phyloP scores from a whole-genome alignment of 2,329 filamentous ascomycete genomes.

The Nothophoma quercina region DNA sequence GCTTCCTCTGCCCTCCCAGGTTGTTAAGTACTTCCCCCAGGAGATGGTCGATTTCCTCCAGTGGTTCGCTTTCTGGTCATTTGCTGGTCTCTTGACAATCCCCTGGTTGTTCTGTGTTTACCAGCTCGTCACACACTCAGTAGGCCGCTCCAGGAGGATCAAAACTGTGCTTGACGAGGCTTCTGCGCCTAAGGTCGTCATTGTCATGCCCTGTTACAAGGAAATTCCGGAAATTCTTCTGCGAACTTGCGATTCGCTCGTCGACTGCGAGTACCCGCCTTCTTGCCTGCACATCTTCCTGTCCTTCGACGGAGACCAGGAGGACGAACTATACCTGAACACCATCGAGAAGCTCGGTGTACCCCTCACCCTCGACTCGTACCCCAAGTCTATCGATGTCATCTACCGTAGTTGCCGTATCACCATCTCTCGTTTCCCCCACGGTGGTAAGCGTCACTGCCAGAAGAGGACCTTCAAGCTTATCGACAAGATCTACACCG shows the following conservation, averaged over 20 bases:
- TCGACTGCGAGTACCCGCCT: slow-evolving; percentile 91
- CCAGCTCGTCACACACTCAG: slow-evolving; percentile 84
- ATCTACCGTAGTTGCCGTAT: slow-evolving; percentile 82
- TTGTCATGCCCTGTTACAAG: slow-evolving; percentile 97
- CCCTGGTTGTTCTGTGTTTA: slow-evolving; percentile 96
- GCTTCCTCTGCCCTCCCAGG: slow-evolving; percentile 76
- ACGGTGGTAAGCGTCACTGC: slow-evolving; percentile 92
- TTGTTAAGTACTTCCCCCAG: slow-evolving; percentile 76
- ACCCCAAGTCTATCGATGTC: slow-evolving; percentile 90
- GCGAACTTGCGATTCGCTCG: slow-evolving; percentile 87
- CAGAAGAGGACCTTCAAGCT: slow-evolving; percentile 93
- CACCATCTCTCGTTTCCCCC: slow-evolving; percentile 89
- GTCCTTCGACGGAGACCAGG: slow-evolving; percentile 89
- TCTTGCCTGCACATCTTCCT: slow-evolving; percentile 94
- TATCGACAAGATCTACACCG: slow-evolving; percentile 89
- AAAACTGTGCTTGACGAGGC: slow-evolving; percentile 84
- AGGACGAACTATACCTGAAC: slow-evolving; percentile 87
- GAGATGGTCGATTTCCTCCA: slow-evolving; percentile 76
- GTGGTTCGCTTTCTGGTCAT: slow-evolving; percentile 96
- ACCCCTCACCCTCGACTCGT: slow-evolving; percentile 75
- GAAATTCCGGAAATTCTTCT: slow-evolving; percentile 85
- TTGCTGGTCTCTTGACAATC: slow-evolving; percentile 81
- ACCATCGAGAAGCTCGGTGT: slow-evolving; percentile 87
- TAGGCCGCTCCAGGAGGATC: slow-evolving; percentile 82
- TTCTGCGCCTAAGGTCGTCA: slow-evolving; percentile 90